Evolutionary conservation across 169 alveolate genomes (phyloP).

Genomic region (Plasmodium vivax): DNA sequence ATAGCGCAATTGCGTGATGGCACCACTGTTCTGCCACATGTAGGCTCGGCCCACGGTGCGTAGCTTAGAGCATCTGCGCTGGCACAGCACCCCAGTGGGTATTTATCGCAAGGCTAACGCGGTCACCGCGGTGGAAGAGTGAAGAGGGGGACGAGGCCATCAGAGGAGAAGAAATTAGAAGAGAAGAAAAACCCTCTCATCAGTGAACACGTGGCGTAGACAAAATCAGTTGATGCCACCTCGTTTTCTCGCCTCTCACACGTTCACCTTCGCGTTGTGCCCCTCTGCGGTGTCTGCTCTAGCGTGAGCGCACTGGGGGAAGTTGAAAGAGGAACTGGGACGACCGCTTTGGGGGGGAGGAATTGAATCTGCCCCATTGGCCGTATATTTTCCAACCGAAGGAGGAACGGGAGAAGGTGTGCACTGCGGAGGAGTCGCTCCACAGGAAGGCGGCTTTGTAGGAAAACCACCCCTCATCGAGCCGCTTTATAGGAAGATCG

Average conservation of each 20-base stretch:
- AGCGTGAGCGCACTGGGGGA: not conserved
- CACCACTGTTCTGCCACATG: not conserved
- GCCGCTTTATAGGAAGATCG: not conserved
- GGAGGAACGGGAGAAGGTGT: not conserved
- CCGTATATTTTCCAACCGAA: not conserved
- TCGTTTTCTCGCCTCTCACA: not conserved
- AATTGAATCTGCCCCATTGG: not conserved
- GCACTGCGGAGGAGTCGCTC: not conserved
- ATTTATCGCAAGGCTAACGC: not conserved
- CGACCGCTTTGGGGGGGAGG: not conserved
- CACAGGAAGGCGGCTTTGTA: not conserved
- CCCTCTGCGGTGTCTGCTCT: not conserved
- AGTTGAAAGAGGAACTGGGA: not conserved
- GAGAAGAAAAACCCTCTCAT: not conserved
- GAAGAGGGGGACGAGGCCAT: not conserved
- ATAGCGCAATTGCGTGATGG: not conserved
- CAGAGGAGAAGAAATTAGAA: not conserved
- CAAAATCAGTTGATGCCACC: not conserved
- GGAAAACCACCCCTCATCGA: too few relatives aligned
- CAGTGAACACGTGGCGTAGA: not conserved
- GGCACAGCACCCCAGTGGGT: not conserved
- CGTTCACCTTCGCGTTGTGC: not conserved
- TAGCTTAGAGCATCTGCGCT: not conserved
- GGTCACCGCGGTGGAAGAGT: not conserved
- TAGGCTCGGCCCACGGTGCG: not conserved